Evolutionary conservation across 2,329 filamentous ascomycete genomes (phyloP), one percentile per base, ranked within the genome.

Genomic region (Metarhizium sp.): DNA sequence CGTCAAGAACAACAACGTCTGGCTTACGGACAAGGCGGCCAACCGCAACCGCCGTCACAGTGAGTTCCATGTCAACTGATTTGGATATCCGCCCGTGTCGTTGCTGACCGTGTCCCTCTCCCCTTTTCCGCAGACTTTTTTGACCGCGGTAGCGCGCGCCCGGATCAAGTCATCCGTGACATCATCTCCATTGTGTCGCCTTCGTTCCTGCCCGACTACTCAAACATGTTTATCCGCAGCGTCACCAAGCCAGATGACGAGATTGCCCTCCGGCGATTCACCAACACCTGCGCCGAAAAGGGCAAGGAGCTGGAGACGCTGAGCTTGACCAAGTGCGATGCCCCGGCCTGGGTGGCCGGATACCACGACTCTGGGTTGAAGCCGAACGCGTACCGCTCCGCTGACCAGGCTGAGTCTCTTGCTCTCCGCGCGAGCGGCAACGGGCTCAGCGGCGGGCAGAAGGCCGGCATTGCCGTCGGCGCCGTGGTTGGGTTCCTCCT

Each of bases 41-140:
- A 57, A 57, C 36, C 52, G 55, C 7, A 57, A 57, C n/a, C 16
- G 47, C 38, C 55, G 55, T 10, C 55, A 57, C 32, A 57, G 55
- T 57, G 25, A 51, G 55, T 50, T 7, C n/a, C 25, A 5, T 11
- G 6, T 25, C 1, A n/a, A 8, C 20, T 20, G 3, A 13, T 14
- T n/a, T 13, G 34, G 2, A 8, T 13, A 36, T 5, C 34, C 13
- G 34, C 34, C 1, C 2, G 2, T 8, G 13, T 36, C 13, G 1
- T 36, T 36, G 34, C 34, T 36, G 34, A 36, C 34, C 8, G 13
- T 36, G 13, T 36, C 30, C 3, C 0, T 29, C 42, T 14, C 25
- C 25, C 25, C 25, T 5, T n/a, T 18, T 10, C 20, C n/a, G 10
- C 18, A 57, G 55, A 57, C 48, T 57, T 57, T 20, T 54, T 54